A percentile compares a stretch with the other conserved stretches of the same genome.
These are phyloP conservation scores for Akebia trifoliata DNA, from an alignment of 164 flowering plant genomes.

Conservation along the genomic window DNA sequence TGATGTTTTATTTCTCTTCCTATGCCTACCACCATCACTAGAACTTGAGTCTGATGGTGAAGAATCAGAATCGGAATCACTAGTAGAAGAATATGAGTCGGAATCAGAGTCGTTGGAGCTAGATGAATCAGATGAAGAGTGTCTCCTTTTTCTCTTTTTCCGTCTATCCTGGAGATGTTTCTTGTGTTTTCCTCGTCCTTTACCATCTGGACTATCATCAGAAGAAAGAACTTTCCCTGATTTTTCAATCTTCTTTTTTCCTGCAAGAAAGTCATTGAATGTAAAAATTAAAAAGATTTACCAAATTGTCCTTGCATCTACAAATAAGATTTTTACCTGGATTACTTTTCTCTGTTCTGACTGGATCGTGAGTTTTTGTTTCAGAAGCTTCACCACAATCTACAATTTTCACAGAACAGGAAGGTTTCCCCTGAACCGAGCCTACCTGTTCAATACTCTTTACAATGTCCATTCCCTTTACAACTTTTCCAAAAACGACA, in stretches of 20 bases:
- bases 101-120: constrained; percentile 61
- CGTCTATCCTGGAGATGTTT: constrained; percentile 54
- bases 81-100: constrained; percentile 32
- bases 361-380: constrained; percentile 28
- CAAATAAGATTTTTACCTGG: background rate
- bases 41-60: constrained; percentile 66
- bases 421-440: constrained; percentile 63
- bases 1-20: constrained; percentile 71
- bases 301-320: constrained; percentile 3
- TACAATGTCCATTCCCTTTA: constrained; percentile 64
- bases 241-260: constrained; percentile 42
- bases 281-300: background rate
- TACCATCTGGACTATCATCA: constrained; percentile 45
- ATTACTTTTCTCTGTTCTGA: constrained; percentile 29
- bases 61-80: constrained; percentile 37
- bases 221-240: constrained; percentile 35
- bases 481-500: constrained; percentile 88
- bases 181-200: constrained; percentile 63
- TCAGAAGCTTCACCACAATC: constrained; percentile 75
- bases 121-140: constrained; percentile 78
- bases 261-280: constrained; percentile 27
- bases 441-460: constrained; percentile 65
- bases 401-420: constrained; percentile 69
- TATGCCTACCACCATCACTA: constrained; percentile 76
- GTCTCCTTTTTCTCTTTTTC: constrained; percentile 64